Evolutionary conservation across 2,329 filamentous ascomycete species (phyloP).

Genomic region (Microdochium paspali): DNA sequence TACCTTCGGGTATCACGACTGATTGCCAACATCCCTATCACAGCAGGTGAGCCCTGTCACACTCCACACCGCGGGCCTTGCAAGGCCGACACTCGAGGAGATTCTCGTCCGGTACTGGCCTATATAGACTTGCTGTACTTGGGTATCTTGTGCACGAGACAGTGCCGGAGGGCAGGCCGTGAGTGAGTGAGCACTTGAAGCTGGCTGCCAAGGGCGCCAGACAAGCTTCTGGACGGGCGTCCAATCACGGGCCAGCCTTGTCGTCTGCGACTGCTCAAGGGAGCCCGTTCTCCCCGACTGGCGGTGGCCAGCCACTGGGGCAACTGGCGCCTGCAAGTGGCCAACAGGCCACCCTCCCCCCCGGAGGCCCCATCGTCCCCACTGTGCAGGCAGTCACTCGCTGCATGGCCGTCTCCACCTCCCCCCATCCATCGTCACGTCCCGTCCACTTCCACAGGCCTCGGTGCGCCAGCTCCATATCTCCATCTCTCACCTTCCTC

Average conservation of each 20-base stretch:
- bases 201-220: no score
- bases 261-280: not conserved
- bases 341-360: not conserved
- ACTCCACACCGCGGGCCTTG: no score
- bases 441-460: not conserved
- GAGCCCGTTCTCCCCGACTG: not conserved
- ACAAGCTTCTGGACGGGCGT: no score
- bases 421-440: not conserved
- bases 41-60: no score
- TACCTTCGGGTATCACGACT: no score
- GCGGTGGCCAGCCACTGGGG: not conserved
- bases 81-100: no score
- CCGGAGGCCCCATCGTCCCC: not conserved
- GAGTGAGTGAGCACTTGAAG: no score
- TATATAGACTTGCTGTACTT: no score
- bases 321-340: not conserved
- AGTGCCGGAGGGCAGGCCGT: no score
- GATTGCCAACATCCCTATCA: no score
- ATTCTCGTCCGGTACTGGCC: no score
- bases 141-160: no score
- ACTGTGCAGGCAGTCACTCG: not conserved
- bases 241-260: not conserved
- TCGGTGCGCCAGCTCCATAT: constrained; percentile 7
- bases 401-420: not conserved
- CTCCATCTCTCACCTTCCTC: constrained; percentile 2